Percentiles rank a stretch among this genome's conserved stretches.
Evolutionary conservation across 257 asterid species (phyloP).

Genomic region (Fraxinus anomala): DNA sequence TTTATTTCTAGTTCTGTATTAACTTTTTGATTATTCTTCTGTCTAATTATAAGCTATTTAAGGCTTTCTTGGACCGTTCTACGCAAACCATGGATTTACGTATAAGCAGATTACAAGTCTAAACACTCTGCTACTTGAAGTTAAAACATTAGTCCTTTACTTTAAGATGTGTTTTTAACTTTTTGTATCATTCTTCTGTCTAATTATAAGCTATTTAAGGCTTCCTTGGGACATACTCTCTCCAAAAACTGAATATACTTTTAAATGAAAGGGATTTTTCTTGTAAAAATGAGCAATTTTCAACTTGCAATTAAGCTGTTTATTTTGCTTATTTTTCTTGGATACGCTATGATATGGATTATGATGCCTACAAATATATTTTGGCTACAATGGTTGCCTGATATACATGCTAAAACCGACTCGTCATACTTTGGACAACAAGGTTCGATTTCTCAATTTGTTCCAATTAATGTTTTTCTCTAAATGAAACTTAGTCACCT

Average conservation of each 20-base stretch:
- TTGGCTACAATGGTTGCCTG: constrained; percentile 51
- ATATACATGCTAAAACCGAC: constrained; percentile 30
- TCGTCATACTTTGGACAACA: constrained; percentile 38
- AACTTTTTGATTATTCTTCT: constrained; percentile 18
- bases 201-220: constrained; percentile 10
- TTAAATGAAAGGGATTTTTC: constrained; percentile 8
- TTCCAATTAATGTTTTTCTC: not conserved
- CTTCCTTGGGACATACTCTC: not conserved
- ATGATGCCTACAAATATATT: constrained; percentile 59
- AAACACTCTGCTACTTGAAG: not conserved
- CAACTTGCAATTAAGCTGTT: constrained; percentile 40
- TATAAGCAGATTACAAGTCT: not conserved
- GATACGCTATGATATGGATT: constrained; percentile 50
- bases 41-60: constrained; percentile 15
- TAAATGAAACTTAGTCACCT: not conserved
- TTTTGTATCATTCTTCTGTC: not conserved
- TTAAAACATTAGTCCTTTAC: not conserved
- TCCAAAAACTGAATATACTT: constrained; percentile 16
- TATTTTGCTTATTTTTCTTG: constrained; percentile 36
- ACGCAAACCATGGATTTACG: too few relatives aligned
- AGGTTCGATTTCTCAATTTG: constrained; percentile 33
- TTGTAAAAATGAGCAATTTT: constrained; percentile 24
- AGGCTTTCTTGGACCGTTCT: not conserved
- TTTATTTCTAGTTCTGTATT: not conserved
- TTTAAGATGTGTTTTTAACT: not conserved